Base-by-base conservation (phyloP, 352 stramenopile genomes). In the Pythium brassicae region DNA sequence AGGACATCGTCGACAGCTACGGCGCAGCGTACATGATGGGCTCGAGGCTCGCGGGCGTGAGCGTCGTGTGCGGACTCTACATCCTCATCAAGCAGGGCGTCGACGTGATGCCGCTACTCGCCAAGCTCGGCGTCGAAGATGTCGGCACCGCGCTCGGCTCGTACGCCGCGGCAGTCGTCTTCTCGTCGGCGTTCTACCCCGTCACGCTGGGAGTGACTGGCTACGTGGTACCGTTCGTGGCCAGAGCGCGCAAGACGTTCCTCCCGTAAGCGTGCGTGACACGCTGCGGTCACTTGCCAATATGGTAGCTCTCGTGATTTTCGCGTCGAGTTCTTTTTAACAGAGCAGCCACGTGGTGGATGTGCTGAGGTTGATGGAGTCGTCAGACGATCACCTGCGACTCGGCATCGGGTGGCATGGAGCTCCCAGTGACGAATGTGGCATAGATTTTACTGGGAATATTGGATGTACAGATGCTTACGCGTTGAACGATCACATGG, bases 1-100 rank as follows among this genome's bases (percentile, higher is more conserved):
- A 77, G 50, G 68, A 78, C 50, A 75, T 94, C 20, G 74, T 95
- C 10, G 80, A 95, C 76, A 89, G 78, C 59, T 95, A 95, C 62
- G 86, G 86, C 34, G 86, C 86, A 0, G 78, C 83, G 14, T 95
- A 95, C 69, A 93, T 95, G 81, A 92, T 95, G 71, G 80, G 83
- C 46, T 92, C 86, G 35, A 85, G 86, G 9, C 66, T 93, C 53
- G 77, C 83, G 29, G 85, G 86, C 43, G 82, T 95, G 0, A 59
- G 72, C 15, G 84, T 95, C 23, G 83, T 94, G 25, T 85, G 74
- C 23, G 63, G 51, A 8, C 63, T 95, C 9, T 93, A 95, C 62
- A 29, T 74, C 0, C 66, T 90, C 17, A 91, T 95, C 59, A 83
- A 88, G 48, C 77, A 94, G 39, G 86, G 86, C 35, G 73, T 95